Conservation (phyloP, 495 filamentous ascomycete genomes). For the Astrocystis sublimbata region DNA sequence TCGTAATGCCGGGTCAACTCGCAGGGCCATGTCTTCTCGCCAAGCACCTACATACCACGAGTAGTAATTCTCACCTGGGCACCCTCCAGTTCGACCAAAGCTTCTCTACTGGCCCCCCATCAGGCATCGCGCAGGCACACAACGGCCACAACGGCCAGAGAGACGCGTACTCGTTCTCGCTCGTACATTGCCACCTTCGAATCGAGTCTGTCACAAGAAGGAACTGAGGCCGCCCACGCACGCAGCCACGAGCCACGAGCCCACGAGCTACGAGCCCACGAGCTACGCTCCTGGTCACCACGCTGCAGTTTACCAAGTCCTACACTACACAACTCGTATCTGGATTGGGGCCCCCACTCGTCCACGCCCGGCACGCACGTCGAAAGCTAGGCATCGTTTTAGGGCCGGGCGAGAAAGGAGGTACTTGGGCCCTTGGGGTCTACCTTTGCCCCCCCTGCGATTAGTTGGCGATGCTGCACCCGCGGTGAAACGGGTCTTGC, state of each 20-base stretch:
- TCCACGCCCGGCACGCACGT: background rate
- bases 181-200: background rate
- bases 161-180: too few relatives aligned
- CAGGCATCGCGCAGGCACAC: too few relatives aligned
- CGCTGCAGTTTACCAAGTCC: conserved; percentile 3
- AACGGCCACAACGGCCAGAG: too few relatives aligned
- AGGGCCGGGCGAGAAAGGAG: background rate
- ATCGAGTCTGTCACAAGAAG: background rate
- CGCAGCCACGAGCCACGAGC: too few relatives aligned
- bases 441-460: background rate
- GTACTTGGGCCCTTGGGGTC: background rate
- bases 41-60: too few relatives aligned
- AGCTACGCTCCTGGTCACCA: too few relatives aligned
- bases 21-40: background rate
- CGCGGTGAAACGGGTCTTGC: background rate
- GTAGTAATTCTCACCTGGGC: too few relatives aligned
- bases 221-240: conserved; percentile 15
- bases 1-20: background rate
- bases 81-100: background rate
- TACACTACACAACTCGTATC: conserved; percentile 2
- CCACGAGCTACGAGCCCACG: too few relatives aligned
- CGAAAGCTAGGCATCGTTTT: background rate
- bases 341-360: conserved; percentile 9
- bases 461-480: conserved; percentile 7
- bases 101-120: too few relatives aligned